Percentiles rank a stretch among this genome's conserved stretches.
Evolutionary conservation across 192 early-diverging fungal genomes (phyloP).

Genomic region (Coemansia sp.): DNA sequence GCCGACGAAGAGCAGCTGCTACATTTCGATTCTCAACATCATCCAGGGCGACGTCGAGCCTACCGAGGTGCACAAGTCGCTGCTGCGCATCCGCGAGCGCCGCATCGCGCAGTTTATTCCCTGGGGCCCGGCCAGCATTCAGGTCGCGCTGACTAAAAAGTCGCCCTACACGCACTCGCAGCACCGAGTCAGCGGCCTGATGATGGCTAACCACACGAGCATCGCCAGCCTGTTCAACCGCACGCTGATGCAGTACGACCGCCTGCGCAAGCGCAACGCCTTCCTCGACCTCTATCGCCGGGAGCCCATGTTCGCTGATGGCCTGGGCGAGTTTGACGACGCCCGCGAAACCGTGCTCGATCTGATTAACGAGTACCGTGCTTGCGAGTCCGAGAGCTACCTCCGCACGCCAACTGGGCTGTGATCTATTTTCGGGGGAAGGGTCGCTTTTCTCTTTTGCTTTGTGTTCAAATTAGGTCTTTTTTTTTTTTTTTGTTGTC

Average conservation of each 20-base stretch:
- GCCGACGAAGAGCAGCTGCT: conserved; percentile 90
- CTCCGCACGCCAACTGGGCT: conserved; percentile 18
- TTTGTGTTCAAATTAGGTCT: neutral
- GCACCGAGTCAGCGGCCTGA: conserved; percentile 94
- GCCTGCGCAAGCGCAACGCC: conserved; percentile 90
- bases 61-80: conserved; percentile 97
- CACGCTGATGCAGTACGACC: conserved; percentile 90
- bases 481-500: neutral
- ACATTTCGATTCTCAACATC: conserved; percentile 97
- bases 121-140: conserved; percentile 98
- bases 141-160: conserved; percentile 92
- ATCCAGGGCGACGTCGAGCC: conserved; percentile 99
- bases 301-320: conserved; percentile 75
- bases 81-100: conserved; percentile 92
- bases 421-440: neutral
- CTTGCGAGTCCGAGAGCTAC: conserved; percentile 91
- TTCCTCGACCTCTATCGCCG: conserved; percentile 93
- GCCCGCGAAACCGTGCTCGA: conserved; percentile 87
- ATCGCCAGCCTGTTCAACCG: conserved; percentile 90
- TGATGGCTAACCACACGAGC: conserved; percentile 98
- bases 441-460: neutral
- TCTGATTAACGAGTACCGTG: conserved; percentile 91
- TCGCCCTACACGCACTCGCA: conserved; percentile 90
- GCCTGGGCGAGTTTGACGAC: conserved; percentile 90
- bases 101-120: conserved; percentile 95